Percentiles rank a stretch among this genome's conserved stretches.
phyloP scores from a whole-genome alignment of 2,329 filamentous ascomycete genomes.

The Clarireedia paspali region DNA sequence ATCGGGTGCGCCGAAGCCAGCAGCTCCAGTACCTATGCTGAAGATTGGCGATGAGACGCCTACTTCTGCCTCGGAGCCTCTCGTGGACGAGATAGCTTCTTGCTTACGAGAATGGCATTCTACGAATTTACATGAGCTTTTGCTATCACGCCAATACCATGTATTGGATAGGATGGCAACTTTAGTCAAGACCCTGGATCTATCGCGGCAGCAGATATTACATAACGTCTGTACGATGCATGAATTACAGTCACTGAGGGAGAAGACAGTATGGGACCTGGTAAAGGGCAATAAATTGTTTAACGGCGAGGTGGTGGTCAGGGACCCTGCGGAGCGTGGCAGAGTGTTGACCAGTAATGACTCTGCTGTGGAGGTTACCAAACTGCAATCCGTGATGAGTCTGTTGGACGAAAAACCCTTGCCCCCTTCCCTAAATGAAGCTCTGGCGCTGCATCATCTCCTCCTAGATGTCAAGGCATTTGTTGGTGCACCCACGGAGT shows the following conservation, averaged over 20 bases:
- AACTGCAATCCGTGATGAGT: constrained; percentile 92
- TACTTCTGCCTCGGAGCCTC: constrained; percentile 77
- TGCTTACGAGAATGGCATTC: constrained; percentile 98
- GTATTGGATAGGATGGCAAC: constrained; percentile 73
- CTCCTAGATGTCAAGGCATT: constrained; percentile 80
- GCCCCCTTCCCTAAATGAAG: constrained; percentile 51
- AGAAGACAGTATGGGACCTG: constrained; percentile 91
- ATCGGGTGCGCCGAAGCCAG: constrained; percentile 64
- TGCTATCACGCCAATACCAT: constrained; percentile 75
- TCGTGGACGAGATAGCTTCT: constrained; percentile 96
- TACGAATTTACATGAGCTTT: constrained; percentile 85
- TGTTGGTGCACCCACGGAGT: constrained; percentile 65
- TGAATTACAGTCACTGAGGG: constrained; percentile 73
- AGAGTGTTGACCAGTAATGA: constrained; percentile 86
- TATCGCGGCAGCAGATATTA: constrained; percentile 79
- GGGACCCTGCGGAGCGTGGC: constrained; percentile 75
- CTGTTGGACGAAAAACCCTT: constrained; percentile 77
- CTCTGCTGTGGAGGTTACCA: constrained; percentile 84
- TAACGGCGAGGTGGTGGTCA: constrained; percentile 87
- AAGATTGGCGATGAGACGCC: constrained; percentile 97
- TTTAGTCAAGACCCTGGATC: constrained; percentile 75
- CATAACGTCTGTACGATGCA: constrained; percentile 87
- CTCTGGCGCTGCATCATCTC: constrained; percentile 69
- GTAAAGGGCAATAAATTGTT: constrained; percentile 92
- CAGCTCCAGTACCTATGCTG: constrained; percentile 91